Percentiles rank a stretch among this genome's conserved stretches.
Evolutionary conservation across 73 alveolate species (phyloP).

Genomic region (Uronychia setigera): DNA sequence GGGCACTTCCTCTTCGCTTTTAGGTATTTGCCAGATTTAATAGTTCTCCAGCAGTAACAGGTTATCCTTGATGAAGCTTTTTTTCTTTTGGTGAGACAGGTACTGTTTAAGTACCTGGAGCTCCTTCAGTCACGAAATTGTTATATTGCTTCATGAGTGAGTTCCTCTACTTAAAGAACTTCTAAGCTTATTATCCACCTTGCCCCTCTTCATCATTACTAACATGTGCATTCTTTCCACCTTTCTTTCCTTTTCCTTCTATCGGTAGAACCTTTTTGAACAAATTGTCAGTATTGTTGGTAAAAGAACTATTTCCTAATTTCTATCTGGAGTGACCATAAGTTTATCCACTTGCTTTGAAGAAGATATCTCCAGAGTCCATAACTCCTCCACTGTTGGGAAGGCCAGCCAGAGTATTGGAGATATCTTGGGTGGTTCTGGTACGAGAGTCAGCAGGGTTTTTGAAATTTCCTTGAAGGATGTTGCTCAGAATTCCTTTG

Average conservation of each 20-base stretch:
- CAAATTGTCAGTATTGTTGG: not conserved
- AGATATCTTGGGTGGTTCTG: not conserved
- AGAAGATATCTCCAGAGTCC: not conserved
- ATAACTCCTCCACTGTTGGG: too few species aligned
- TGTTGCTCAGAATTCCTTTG: not conserved
- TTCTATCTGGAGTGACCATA: not conserved
- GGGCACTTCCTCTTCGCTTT: slow-evolving; percentile 1
- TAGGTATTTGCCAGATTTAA: not conserved
- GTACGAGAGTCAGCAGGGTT: not conserved
- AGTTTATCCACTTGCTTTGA: not conserved
- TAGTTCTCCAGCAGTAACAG: not conserved
- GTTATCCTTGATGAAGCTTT: too few species aligned
- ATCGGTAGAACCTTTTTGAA: not conserved
- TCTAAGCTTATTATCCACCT: not conserved
- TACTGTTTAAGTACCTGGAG: not conserved
- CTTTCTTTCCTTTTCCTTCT: not conserved
- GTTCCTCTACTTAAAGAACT: not conserved
- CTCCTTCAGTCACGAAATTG: not conserved
- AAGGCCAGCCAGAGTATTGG: not conserved
- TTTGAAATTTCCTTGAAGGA: not conserved
- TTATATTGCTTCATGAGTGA: not conserved
- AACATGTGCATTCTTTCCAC: not conserved
- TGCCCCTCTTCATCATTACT: not conserved
- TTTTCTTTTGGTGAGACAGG: not conserved
- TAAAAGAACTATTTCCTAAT: not conserved